Percentiles rank a stretch among this genome's conserved stretches.
phyloP scores from a whole-genome alignment of 2,329 filamentous ascomycete genomes.

The Exutisphaerella laricina region DNA sequence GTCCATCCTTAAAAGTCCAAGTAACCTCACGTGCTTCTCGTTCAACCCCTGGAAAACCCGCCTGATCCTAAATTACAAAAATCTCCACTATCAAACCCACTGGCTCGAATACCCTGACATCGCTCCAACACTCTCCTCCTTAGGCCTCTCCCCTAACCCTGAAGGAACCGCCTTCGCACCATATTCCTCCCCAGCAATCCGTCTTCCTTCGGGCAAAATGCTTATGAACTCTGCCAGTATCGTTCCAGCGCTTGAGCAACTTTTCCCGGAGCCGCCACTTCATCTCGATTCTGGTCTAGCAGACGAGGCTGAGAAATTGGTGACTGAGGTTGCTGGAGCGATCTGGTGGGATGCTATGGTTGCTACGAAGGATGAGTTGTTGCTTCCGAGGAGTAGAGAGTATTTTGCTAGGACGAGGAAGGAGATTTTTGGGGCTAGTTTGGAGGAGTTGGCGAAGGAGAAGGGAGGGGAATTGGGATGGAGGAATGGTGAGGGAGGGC shows the following conservation, averaged over 20 bases:
- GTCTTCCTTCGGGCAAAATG: constrained; percentile 12
- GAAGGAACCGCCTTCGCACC: neutral
- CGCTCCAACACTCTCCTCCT: constrained; percentile 10
- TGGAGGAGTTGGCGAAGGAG: constrained; percentile 27
- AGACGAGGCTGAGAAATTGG: constrained; percentile 7
- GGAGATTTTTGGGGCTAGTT: constrained; percentile 17
- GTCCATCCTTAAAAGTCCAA: constrained; percentile 5
- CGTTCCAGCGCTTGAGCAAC: constrained; percentile 17
- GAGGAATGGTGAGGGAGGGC: constrained; percentile 10
- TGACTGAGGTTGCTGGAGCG: constrained; percentile 12
- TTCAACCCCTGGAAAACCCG: constrained; percentile 69
- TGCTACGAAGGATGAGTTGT: constrained; percentile 18
- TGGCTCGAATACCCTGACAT: constrained; percentile 15
- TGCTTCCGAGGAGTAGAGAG: constrained; percentile 26
- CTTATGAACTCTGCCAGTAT: constrained; percentile 20
- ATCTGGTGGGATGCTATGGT: constrained; percentile 24
- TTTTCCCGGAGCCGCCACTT: constrained; percentile 15
- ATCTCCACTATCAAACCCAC: constrained; percentile 17
- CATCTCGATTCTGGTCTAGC: constrained; percentile 15
- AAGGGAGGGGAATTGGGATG: constrained; percentile 23
- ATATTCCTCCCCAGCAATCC: constrained; percentile 22
- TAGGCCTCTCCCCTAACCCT: constrained; percentile 13
- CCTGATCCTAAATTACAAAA: constrained; percentile 34
- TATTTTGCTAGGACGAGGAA: constrained; percentile 15
- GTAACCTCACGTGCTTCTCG: constrained; percentile 53